These are phyloP conservation scores for Diophrys appendiculata DNA, from an alignment of 73 alveolate species.

Conservation along the genomic window DNA sequence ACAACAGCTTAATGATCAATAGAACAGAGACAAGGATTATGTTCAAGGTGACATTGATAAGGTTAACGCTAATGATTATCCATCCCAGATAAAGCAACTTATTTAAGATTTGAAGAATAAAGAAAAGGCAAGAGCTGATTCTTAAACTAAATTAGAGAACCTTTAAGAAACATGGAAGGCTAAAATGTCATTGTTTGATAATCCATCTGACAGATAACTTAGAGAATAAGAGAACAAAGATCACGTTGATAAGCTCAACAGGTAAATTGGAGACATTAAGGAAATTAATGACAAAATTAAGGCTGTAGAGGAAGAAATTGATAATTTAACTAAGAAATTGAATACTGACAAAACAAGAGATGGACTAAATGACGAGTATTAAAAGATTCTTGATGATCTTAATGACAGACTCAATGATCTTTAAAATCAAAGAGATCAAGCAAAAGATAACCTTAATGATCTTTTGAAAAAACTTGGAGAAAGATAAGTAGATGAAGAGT, in stretches of 20 bases:
- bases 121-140: constrained; percentile 18
- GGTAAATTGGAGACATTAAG: constrained; percentile 5
- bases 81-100: background rate
- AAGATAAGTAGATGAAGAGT: constrained; percentile 3
- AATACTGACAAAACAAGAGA: constrained; percentile 4
- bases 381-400: background rate
- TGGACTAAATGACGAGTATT: background rate
- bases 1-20: background rate
- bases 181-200: constrained; percentile 14
- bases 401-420: background rate
- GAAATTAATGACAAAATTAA: background rate
- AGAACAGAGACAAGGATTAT: background rate
- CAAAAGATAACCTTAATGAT: background rate
- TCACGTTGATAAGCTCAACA: constrained; percentile 18
- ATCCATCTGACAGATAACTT: background rate
- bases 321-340: background rate
- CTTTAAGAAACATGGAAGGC: constrained; percentile 30
- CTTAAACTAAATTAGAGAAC: constrained; percentile 15
- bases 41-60: background rate
- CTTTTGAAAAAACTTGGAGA: background rate
- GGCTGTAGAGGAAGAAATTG: background rate
- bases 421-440: background rate
- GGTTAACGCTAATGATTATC: background rate
- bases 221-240: constrained; percentile 21
- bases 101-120: background rate